Percentiles rank a stretch among this genome's conserved stretches.
These are phyloP conservation scores for Suillus spraguei DNA, from an alignment of 768 basidiomycete genomes.

Conservation along the genomic window DNA sequence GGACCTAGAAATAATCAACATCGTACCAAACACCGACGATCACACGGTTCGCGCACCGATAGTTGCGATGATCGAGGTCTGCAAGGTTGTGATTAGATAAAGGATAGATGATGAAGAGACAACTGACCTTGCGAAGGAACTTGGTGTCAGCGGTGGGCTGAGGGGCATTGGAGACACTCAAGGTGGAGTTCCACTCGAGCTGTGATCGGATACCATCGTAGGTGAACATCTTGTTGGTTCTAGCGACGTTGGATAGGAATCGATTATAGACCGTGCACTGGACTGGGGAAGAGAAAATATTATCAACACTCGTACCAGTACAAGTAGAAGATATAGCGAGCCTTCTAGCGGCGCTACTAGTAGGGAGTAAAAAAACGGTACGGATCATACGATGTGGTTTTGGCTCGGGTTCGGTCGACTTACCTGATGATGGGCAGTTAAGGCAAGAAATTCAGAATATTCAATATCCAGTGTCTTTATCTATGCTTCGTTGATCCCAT, in stretches of 20 bases:
- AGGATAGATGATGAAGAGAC: background rate
- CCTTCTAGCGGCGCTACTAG: slow-evolving; percentile 18
- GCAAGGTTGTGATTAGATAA: slow-evolving; percentile 15
- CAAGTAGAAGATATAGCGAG: slow-evolving; percentile 13
- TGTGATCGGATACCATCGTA: slow-evolving; percentile 72
- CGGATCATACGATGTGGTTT: slow-evolving; percentile 12
- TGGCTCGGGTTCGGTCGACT: slow-evolving; percentile 17
- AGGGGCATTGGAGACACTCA: slow-evolving; percentile 73
- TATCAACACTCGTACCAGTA: slow-evolving; percentile 16
- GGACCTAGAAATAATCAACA: slow-evolving; percentile 61
- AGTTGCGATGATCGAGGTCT: slow-evolving; percentile 99
- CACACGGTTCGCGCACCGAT: slow-evolving; percentile 64
- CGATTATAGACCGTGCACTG: slow-evolving; percentile 17
- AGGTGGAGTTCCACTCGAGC: slow-evolving; percentile 89
- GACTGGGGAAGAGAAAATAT: slow-evolving; percentile 9
- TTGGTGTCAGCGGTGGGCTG: slow-evolving; percentile 79
- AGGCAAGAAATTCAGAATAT: slow-evolving; percentile 3
- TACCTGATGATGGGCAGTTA: slow-evolving; percentile 21
- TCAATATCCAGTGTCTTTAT: slow-evolving; percentile 4
- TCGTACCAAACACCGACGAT: background rate
- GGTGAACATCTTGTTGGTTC: slow-evolving; percentile 47
- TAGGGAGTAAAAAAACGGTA: slow-evolving; percentile 13
- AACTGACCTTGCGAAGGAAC: slow-evolving; percentile 84
- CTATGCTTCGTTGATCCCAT: background rate
- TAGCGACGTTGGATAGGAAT: slow-evolving; percentile 14